Evolutionary conservation across 495 filamentous ascomycete genomes (phyloP).

Genomic region (Penicillium manginii): DNA sequence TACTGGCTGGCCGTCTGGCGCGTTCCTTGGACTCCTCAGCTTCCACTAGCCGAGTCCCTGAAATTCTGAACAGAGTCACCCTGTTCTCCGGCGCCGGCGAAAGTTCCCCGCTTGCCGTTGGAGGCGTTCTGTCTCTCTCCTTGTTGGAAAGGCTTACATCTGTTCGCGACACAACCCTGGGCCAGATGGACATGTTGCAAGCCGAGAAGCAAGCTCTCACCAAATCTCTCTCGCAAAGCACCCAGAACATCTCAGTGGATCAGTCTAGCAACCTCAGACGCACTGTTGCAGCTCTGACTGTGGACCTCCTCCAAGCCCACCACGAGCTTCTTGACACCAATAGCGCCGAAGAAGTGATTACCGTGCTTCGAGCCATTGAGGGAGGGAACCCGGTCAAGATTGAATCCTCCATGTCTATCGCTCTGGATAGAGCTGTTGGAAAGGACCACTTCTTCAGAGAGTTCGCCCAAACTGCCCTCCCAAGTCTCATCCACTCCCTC

Average conservation of each 20-base stretch:
- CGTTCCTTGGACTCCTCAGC: conserved; percentile 38
- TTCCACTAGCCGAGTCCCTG: conserved; percentile 37
- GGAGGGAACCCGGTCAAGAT: conserved; percentile 16
- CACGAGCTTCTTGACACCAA: conserved; percentile 38
- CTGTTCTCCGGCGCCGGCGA: conserved; percentile 41
- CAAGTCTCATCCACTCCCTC: conserved; percentile 37
- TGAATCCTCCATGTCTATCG: conserved; percentile 17
- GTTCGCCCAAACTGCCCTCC: conserved; percentile 37
- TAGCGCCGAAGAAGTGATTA: conserved; percentile 33
- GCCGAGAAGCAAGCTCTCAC: conserved; percentile 66
- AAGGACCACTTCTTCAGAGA: conserved; percentile 40
- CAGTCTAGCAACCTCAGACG: conserved; percentile 50
- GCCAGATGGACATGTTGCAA: conserved; percentile 66
- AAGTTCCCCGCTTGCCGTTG: conserved; percentile 45
- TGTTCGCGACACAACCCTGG: conserved; percentile 57
- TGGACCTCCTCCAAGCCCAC: conserved; percentile 51
- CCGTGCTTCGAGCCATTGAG: conserved; percentile 30
- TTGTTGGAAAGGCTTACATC: conserved; percentile 59
- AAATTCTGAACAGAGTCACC: conserved; percentile 41
- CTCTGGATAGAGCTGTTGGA: conserved; percentile 29
- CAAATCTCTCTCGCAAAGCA: conserved; percentile 51
- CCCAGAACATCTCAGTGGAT: conserved; percentile 50
- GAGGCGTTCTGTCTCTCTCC: conserved; percentile 55
- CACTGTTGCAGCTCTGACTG: conserved; percentile 52
- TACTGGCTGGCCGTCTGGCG: conserved; percentile 47